Evolutionary conservation across 192 early-diverging fungal species (phyloP).

Genomic region (Glomus cerebriforme): DNA sequence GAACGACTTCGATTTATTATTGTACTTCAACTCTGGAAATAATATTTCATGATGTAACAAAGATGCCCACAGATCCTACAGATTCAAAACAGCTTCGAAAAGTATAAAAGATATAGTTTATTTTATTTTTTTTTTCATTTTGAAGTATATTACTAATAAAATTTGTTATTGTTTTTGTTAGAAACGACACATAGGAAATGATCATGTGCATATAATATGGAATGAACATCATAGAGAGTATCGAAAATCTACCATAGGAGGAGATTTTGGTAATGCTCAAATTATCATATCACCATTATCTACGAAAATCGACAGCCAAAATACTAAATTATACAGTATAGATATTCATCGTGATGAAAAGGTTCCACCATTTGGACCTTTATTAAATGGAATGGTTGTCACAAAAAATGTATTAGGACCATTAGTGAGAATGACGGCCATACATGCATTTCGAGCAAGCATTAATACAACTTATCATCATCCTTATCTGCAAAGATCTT

Average conservation of each 20-base stretch:
- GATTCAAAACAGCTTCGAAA: constrained; percentile 91
- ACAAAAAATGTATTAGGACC: constrained; percentile 71
- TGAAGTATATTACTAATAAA: not conserved
- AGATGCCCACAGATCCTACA: constrained; percentile 79
- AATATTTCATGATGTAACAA: constrained; percentile 88
- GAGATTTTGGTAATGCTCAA: constrained; percentile 97
- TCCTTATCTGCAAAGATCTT: constrained; percentile 59
- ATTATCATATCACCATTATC: constrained; percentile 86
- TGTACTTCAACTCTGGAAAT: constrained; percentile 84
- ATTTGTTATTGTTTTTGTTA: constrained; percentile 34
- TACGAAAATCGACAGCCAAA: constrained; percentile 2
- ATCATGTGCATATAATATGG: constrained; percentile 98
- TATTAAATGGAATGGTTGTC: constrained; percentile 79
- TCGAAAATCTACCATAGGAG: constrained; percentile 85
- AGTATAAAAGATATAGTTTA: constrained; percentile 49
- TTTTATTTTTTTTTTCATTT: not conserved
- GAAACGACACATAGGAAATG: constrained; percentile 99
- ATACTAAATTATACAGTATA: constrained; percentile 59
- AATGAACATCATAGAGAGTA: constrained; percentile 93
- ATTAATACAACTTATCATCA: constrained; percentile 52
- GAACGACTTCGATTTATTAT: constrained; percentile 77
- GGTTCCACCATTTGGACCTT: constrained; percentile 84
- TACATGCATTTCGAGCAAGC: constrained; percentile 64
- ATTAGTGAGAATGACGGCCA: constrained; percentile 79
- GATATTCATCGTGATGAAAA: constrained; percentile 49